Percentiles rank a stretch among this genome's conserved stretches.
Conservation (phyloP, 2,329 filamentous ascomycete genomes). For the Ustilaginoidea virens region DNA sequence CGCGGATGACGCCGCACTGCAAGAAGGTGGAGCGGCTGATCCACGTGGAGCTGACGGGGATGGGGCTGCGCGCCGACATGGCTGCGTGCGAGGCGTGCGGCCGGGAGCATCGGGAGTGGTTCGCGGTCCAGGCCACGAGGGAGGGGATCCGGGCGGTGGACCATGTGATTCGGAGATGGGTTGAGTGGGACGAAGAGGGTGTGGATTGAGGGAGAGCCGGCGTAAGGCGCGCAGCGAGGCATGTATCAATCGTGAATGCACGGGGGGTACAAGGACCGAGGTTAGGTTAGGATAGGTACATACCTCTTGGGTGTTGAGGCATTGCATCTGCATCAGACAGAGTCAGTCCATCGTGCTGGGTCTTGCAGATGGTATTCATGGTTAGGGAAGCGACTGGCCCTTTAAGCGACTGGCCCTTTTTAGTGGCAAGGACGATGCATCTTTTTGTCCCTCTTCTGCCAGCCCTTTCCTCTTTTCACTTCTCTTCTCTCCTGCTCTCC, state of each 20-base stretch:
- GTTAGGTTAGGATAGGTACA: too few species aligned
- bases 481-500: too few species aligned
- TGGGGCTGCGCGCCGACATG: constrained; percentile 37
- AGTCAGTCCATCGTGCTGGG: too few species aligned
- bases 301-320: too few species aligned
- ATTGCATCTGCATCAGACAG: too few species aligned
- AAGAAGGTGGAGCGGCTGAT: constrained; percentile 82
- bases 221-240: not conserved
- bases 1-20: constrained; percentile 66
- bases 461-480: too few species aligned
- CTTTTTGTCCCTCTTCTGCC: too few species aligned
- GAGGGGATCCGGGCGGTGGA: constrained; percentile 52
- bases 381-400: too few species aligned
- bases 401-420: too few species aligned
- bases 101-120: constrained; percentile 85
- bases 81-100: constrained; percentile 62
- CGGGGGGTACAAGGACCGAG: too few species aligned
- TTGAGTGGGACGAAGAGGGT: constrained; percentile 58
- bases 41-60: constrained; percentile 67
- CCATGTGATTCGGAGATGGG: constrained; percentile 68
- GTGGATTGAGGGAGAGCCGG: not conserved
- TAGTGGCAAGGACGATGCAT: too few species aligned
- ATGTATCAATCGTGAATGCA: not conserved
- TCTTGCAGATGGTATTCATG: too few species aligned
- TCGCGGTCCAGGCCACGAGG: constrained; percentile 65